Base-by-base conservation (phyloP, 371 early-diverging fungal species). In the Mortierella polycephala region DNA sequence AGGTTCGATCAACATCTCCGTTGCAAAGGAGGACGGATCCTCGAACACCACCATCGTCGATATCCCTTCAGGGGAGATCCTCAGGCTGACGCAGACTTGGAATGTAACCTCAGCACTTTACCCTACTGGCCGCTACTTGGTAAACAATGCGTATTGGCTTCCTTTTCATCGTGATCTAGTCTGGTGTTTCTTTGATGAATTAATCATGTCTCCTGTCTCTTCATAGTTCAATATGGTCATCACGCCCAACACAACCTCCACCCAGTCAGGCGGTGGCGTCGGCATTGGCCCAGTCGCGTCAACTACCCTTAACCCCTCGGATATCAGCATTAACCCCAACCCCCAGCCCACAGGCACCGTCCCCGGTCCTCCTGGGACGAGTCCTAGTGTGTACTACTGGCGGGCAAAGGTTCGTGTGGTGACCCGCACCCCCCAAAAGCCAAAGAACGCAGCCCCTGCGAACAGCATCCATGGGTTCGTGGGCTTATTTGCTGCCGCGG, bases 11-110 rank as follows among this genome's bases (percentile, higher is more conserved):
- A 7, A 62, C 21, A 60, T 75, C 62, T 59, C 77, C 39, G 62
- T 71, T 37, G 64, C 72, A 18, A 71, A 65, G 59, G 64, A 55
- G 49, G 77, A 77, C 20, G 72, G 77, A 20, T 53, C 77, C 5
- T 51, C 51, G 41, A 77, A 77, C 57, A 57, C 52, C 18, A 77
- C 77, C 39, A 59, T 75, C 53, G 66, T 60, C 21, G 46, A 41
- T 30, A 39, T 62, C 60, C 30, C 54, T 9, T 42, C 52, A 2
- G 49, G 42, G 9, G 11, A 57, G 18, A 41, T 40, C 30, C 12
- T 56, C 5, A 23, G 20, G 7, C 7, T 58, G 6, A 21, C n/a
- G 3, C 55, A 70, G 44, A 30, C 18, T 51, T 75, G 75, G 75
- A 62, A 69, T 51, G 60, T 62, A 60, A 62, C 50, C 11, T 21